Base-by-base conservation (phyloP, 108 stramenopile genomes). In the Cylindrotheca closterium region DNA sequence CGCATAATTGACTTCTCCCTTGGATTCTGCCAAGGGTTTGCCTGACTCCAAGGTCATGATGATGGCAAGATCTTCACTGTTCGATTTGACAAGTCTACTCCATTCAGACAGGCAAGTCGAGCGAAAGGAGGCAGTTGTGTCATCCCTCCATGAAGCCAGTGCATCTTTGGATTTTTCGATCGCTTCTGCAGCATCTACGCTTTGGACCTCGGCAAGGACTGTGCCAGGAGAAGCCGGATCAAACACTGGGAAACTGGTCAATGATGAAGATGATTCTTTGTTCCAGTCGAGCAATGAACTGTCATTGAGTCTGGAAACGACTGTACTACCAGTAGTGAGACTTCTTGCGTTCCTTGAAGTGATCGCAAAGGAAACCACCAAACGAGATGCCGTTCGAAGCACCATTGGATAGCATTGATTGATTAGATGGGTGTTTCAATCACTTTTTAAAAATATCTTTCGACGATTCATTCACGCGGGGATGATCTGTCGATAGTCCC, bases 31-130 rank as follows among this genome's bases (percentile, higher is more conserved):
- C 23, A 91, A 57, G 1, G 98, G 94, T 55, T 99, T 99, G n/a
- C 98, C 98, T 54, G 83, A 86, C 70, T 98, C 98, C 30, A 87
- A 47, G 33, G 96, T 94, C 87, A 97, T 92, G 25, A 97, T 83
- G 30, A 30, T 82, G 26, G 86, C 87, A 27, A 94, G 59, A 60
- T 85, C 84, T 5, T 79, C 49, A 4, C 48, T 30, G 31, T 82
- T 53, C 29, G 71, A 64, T 30, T 67, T 51, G 33, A 92, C 82
- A 10, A 85, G 75, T n/a, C 53, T n/a, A 62, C 77, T 77, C 88
- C 88, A 88, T 50, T 74, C 42, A 0, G 52, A 37, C 2, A 92
- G 60, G 0, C 83, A 51, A 23, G 55, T 32, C 2, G 86, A 72
- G 19, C 91, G 73, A 60, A 77, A 42, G 3, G 50, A 17, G 3